phyloP scores from a whole-genome alignment of 257 asterid species.

The Lycium barbarum region DNA sequence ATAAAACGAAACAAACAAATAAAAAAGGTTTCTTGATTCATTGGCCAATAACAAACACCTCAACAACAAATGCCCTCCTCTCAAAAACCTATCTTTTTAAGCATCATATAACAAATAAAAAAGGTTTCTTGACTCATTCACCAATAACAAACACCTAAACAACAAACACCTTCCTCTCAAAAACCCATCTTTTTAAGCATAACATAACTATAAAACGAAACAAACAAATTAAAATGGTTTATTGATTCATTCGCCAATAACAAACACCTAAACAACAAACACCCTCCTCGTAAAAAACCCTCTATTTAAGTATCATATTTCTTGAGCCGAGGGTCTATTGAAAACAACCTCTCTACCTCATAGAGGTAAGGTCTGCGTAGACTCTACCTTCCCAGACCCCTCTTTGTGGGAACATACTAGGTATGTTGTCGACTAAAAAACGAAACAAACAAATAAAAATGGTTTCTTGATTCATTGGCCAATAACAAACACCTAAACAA shows the following conservation, averaged over 20 bases:
- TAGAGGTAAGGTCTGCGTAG: too few species aligned
- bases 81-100: too few species aligned
- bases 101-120: too few species aligned
- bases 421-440: not conserved
- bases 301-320: not conserved
- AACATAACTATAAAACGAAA: not conserved
- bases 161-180: not conserved
- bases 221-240: not conserved
- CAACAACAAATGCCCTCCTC: not conserved
- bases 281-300: not conserved
- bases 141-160: not conserved
- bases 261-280: not conserved
- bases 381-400: too few species aligned
- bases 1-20: not conserved
- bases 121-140: not conserved
- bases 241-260: not conserved
- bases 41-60: not conserved
- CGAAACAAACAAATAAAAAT: conserved; percentile 23
- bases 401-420: too few species aligned
- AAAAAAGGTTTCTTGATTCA: not conserved
- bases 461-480: not conserved
- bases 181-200: not conserved
- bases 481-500: not conserved
- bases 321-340: too few species aligned
- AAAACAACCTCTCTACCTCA: too few species aligned